Base-by-base conservation (phyloP, 1,284 basidiomycete species). In the Rhizoctonia solani region DNA sequence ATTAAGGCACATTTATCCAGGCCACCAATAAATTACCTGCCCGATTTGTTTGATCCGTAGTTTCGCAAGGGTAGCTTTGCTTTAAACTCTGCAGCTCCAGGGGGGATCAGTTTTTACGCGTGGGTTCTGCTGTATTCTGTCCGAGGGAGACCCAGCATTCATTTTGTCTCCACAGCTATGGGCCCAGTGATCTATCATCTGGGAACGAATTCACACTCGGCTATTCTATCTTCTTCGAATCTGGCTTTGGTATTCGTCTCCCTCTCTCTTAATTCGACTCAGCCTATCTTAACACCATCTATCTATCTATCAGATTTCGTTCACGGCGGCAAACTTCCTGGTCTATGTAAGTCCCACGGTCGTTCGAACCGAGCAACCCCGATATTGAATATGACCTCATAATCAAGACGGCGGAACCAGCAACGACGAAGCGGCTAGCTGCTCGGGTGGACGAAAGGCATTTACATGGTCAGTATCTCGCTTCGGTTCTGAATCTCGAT, bases 21-120 rank as follows among this genome's bases (percentile, higher is more conserved):
- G n/a, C n/a, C n/a, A n/a, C n/a, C n/a, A n/a, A n/a, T n/a, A n/a
- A n/a, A n/a, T n/a, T n/a, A n/a, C n/a, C n/a, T n/a, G n/a, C n/a
- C n/a, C 4, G 13, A 21, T 39, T 39, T 46, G 21, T 16, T 27
- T 49, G 30, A 49, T 4, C 3, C 2, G 1, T 42, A 63, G 59
- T 63, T 63, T 53, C 23, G 47, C 21, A 27, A 13, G 19, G 59
- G 59, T 9, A 63, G 59, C 21, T 63, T 41, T 41, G 59, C 47
- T 21, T 52, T 63, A 16, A 29, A 29, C 1, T 61, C 56, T 6
- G 59, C 32, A 6, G 34, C 30, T 9, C 34, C 49, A 19, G 59
- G 59, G 6, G 59, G 59, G 9, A 52, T 63, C 13, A 63, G 59
- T 52, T 63, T 63, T 27, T 63, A 63, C 37, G 59, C 59, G 59